These are phyloP conservation scores for Massariosphaeria phaeospora DNA, from an alignment of 495 filamentous ascomycete species.

Conservation along the genomic window DNA sequence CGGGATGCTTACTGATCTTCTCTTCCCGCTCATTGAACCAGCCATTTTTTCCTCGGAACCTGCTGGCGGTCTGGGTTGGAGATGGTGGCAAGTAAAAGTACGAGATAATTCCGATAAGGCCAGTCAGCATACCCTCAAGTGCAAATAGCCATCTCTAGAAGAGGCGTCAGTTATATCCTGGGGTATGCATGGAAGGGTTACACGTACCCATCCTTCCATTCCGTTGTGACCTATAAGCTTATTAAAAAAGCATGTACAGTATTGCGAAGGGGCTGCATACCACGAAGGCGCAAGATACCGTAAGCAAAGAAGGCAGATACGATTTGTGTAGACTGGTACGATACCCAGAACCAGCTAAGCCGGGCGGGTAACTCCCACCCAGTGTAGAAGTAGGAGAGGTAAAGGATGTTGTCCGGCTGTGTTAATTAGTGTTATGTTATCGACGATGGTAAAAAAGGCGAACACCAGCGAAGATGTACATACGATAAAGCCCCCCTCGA, in stretches of 20 bases:
- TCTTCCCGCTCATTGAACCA: constrained; percentile 38
- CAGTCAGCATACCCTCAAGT: constrained; percentile 34
- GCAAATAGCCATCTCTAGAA: constrained; percentile 34
- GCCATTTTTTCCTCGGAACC: constrained; percentile 34
- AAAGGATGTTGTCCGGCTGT: constrained; percentile 39
- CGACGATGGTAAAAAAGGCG: constrained; percentile 25
- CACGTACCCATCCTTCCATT: constrained; percentile 33
- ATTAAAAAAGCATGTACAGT: no score
- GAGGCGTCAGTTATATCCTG: constrained; percentile 1
- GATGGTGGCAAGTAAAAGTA: constrained; percentile 35
- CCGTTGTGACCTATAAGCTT: constrained; percentile 33
- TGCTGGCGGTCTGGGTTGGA: constrained; percentile 31
- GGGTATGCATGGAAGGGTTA: no score
- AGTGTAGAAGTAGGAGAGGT: constrained; percentile 39
- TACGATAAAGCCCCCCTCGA: constrained; percentile 68
- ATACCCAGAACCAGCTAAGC: constrained; percentile 33
- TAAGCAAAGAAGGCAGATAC: constrained; percentile 34
- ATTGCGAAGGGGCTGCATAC: no score
- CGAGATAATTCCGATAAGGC: constrained; percentile 32
- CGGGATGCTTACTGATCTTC: constrained; percentile 31
- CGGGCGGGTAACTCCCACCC: constrained; percentile 30
- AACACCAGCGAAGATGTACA: constrained; percentile 37
- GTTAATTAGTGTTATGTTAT: no score
- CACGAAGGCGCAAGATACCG: constrained; percentile 30
- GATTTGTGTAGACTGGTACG: constrained; percentile 31